Conservation (phyloP, 208 protist genomes). For the Trypanosoma brucei region DNA sequence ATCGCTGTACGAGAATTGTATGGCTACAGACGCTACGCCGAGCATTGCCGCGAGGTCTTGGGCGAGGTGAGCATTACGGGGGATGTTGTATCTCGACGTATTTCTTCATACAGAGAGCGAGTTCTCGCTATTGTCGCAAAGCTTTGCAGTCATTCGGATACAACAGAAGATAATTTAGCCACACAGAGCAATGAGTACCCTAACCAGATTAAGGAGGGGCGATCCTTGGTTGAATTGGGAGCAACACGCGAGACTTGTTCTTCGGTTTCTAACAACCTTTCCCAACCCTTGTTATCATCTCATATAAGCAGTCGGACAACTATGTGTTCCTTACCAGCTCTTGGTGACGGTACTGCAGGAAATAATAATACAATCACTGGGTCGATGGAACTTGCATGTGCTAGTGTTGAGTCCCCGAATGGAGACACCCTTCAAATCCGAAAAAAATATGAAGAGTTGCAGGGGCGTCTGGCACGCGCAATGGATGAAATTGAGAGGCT, state of each 20-base stretch:
- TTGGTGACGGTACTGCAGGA: too few species aligned
- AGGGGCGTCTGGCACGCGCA: background rate
- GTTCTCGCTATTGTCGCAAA: conserved; percentile 5
- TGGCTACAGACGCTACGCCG: conserved; percentile 22
- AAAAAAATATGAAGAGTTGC: background rate
- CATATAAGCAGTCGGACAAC: too few species aligned
- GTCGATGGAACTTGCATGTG: too few species aligned
- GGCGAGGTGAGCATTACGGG: conserved; percentile 32
- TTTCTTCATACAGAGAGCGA: conserved; percentile 31
- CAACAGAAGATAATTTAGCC: background rate
- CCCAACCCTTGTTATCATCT: too few species aligned
- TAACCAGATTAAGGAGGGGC: too few species aligned
- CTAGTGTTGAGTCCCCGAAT: too few species aligned
- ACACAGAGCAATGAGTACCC: too few species aligned
- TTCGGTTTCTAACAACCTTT: too few species aligned
- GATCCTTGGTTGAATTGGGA: too few species aligned
- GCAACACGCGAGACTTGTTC: too few species aligned
- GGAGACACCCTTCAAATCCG: background rate
- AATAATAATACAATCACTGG: too few species aligned
- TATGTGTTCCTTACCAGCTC: too few species aligned
- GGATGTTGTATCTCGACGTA: conserved; percentile 23
- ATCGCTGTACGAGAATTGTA: conserved; percentile 29
- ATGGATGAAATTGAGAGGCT: conserved; percentile 23
- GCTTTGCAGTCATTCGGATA: background rate
- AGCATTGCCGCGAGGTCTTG: conserved; percentile 25